These are phyloP conservation scores for Fusarium xylarioides DNA, from an alignment of 2,329 filamentous ascomycete species.

Conservation along the genomic window DNA sequence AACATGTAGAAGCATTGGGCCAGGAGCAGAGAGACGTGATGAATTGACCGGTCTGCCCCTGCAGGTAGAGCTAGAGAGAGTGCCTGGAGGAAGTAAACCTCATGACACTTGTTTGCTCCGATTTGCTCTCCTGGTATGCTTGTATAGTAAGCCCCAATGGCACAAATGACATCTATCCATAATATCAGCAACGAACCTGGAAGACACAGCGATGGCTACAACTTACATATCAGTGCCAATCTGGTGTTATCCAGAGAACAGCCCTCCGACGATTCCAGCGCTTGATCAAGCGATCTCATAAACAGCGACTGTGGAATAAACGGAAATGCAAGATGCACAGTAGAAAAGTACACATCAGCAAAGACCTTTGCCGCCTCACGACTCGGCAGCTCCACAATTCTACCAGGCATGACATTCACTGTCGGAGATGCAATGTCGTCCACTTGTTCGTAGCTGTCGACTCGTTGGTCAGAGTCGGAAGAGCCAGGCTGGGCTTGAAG, in stretches of 20 bases:
- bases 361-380: neutral
- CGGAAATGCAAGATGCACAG: neutral
- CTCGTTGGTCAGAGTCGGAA: neutral
- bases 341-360: neutral
- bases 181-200: accelerated
- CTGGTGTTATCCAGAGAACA: neutral
- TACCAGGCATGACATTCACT: neutral
- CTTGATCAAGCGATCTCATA: neutral
- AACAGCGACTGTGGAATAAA: neutral
- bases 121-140: neutral
- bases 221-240: neutral
- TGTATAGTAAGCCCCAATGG: neutral
- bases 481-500: neutral
- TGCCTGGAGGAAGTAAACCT: neutral
- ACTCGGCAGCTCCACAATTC: neutral
- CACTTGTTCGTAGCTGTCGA: neutral
- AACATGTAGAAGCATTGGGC: neutral
- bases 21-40: neutral
- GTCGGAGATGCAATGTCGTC: neutral
- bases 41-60: neutral
- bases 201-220: accelerated
- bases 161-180: neutral
- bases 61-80: neutral
- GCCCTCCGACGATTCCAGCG: neutral
- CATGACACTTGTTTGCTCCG: neutral